Conservation (phyloP, 768 basidiomycete genomes). For the Fistulinella prunicolor region DNA sequence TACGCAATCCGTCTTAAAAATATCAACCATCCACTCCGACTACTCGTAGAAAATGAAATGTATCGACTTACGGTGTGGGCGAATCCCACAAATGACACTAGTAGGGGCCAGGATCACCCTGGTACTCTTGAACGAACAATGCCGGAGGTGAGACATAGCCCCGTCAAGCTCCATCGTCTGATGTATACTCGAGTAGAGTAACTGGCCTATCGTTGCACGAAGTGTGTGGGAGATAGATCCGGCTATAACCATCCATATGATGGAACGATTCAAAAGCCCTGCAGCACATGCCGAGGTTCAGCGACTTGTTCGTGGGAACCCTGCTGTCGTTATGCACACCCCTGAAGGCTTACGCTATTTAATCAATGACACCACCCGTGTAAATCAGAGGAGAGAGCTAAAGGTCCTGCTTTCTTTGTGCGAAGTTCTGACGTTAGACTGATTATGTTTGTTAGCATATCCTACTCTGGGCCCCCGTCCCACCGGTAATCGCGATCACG, state of each 20-base stretch:
- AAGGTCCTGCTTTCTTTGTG: slow-evolving; percentile 49
- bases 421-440: background rate
- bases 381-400: slow-evolving; percentile 58
- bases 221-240: slow-evolving; percentile 83
- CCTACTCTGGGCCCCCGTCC: slow-evolving; percentile 83
- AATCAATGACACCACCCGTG: slow-evolving; percentile 67
- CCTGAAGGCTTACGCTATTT: slow-evolving; percentile 82
- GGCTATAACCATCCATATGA: slow-evolving; percentile 75
- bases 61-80: slow-evolving; percentile 83
- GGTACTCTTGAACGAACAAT: slow-evolving; percentile 56
- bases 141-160: slow-evolving; percentile 50
- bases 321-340: slow-evolving; percentile 63
- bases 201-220: slow-evolving; percentile 67
- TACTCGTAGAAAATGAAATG: slow-evolving; percentile 91
- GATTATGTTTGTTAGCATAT: slow-evolving; percentile 57
- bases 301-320: slow-evolving; percentile 69
- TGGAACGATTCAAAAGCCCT: slow-evolving; percentile 82
- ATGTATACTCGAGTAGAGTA: slow-evolving; percentile 36
- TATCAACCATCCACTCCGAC: slow-evolving; percentile 69
- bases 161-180: background rate
- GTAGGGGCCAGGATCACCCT: slow-evolving; percentile 61
- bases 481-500: slow-evolving; percentile 76
- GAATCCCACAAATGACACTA: slow-evolving; percentile 78
- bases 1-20: slow-evolving; percentile 60
- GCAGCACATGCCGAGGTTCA: slow-evolving; percentile 69